These are phyloP conservation scores for Sugiyamaella mastotermitis DNA, from an alignment of 805 yeast species.

Conservation along the genomic window DNA sequence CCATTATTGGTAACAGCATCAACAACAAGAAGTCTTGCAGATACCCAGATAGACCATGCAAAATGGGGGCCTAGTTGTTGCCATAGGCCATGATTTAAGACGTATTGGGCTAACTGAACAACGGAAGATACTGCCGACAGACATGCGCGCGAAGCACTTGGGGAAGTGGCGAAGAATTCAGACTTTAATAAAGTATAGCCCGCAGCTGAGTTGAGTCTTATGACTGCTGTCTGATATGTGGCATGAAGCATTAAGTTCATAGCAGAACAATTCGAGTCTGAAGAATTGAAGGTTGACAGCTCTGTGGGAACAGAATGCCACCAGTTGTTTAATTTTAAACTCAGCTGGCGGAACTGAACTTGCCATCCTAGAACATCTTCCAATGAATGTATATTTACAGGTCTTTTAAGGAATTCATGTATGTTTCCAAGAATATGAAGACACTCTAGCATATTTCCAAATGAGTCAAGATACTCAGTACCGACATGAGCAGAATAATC, in stretches of 20 bases:
- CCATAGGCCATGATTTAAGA: constrained; percentile 10
- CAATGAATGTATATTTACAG: constrained; percentile 20
- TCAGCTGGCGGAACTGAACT: constrained; percentile 19
- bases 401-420: constrained; percentile 22
- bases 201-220: constrained; percentile 24
- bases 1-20: constrained; percentile 21
- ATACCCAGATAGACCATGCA: constrained; percentile 25
- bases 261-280: constrained; percentile 9
- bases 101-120: constrained; percentile 16
- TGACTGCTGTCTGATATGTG: constrained; percentile 20
- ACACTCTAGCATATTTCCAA: constrained; percentile 20
- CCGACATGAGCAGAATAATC: constrained; percentile 4
- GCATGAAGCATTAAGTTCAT: constrained; percentile 19
- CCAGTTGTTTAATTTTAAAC: constrained; percentile 22
- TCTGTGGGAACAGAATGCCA: constrained; percentile 14
- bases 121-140: constrained; percentile 18
- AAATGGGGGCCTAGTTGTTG: constrained; percentile 25
- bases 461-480: constrained; percentile 11
- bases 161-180: constrained; percentile 19
- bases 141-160: constrained; percentile 20
- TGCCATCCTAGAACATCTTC: constrained; percentile 24
- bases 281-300: constrained; percentile 1
- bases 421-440: constrained; percentile 21
- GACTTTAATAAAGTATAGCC: constrained; percentile 23
- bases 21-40: constrained; percentile 23